Conservation (phyloP, 768 basidiomycete genomes). For the Lanmaoa rubissima region DNA sequence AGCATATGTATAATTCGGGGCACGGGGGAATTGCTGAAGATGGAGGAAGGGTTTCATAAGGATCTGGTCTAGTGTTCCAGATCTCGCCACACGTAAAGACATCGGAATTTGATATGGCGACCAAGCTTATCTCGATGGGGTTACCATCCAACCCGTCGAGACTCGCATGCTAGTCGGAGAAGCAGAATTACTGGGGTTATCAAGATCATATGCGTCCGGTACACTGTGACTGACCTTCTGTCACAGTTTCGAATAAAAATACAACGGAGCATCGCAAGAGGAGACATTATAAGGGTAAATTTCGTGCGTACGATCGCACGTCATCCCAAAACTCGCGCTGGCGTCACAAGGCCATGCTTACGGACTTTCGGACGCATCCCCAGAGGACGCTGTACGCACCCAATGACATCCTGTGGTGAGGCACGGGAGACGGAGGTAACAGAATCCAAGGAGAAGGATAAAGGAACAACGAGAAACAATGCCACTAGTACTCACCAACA, state of each 20-base stretch:
- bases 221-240: background rate
- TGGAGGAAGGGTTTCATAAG: background rate
- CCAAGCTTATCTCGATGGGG: background rate
- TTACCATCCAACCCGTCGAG: background rate
- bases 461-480: background rate
- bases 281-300: background rate
- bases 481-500: slow-evolving; percentile 66
- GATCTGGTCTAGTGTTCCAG: background rate
- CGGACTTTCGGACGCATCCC: background rate
- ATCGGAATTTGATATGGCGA: background rate
- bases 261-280: background rate
- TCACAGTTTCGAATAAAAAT: background rate
- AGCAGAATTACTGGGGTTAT: background rate
- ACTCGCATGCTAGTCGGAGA: background rate
- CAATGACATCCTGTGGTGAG: background rate
- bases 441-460: background rate
- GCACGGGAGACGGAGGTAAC: background rate
- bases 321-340: background rate
- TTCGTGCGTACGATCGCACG: background rate
- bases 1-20: too few species aligned
- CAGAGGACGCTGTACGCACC: background rate
- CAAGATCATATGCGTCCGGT: too few species aligned
- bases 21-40: background rate
- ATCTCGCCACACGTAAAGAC: background rate
- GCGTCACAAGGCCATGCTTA: too few species aligned